Conservation (phyloP, 352 stramenopile species). For the Phytophthora parvispora region DNA sequence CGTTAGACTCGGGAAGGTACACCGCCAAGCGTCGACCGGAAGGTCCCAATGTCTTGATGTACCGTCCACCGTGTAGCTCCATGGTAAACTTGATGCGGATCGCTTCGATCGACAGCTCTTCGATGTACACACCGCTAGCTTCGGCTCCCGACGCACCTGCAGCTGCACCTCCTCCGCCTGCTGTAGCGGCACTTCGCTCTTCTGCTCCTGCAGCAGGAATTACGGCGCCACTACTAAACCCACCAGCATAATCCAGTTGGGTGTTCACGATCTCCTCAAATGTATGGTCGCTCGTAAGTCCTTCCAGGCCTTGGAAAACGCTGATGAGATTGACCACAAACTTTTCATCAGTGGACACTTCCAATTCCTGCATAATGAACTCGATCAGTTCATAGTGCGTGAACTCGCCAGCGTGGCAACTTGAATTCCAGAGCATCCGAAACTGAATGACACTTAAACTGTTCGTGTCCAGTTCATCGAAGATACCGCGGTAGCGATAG, state of each 20-base stretch:
- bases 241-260: conserved; percentile 68
- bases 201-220: conserved; percentile 27
- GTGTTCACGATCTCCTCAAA: conserved; percentile 90
- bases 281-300: conserved; percentile 70
- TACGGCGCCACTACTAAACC: conserved; percentile 25
- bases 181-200: conserved; percentile 28
- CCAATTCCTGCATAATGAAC: conserved; percentile 90
- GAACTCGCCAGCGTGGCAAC: conserved; percentile 80
- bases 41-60: conserved; percentile 87
- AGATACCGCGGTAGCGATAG: conserved; percentile 86
- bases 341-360: conserved; percentile 92
- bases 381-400: conserved; percentile 90
- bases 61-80: conserved; percentile 86
- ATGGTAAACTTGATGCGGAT: conserved; percentile 90
- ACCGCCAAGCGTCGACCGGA: conserved; percentile 78
- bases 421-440: conserved; percentile 90
- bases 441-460: conserved; percentile 86
- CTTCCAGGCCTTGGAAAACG: conserved; percentile 89
- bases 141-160: conserved; percentile 35
- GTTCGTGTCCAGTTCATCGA: conserved; percentile 78
- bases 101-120: conserved; percentile 87
- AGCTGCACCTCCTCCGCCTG: conserved; percentile 19
- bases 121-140: conserved; percentile 83
- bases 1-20: conserved; percentile 91
- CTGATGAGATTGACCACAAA: conserved; percentile 93